Conservation (phyloP, 2,329 filamentous ascomycete species). For the Ophidiomyces ophidiicola region DNA sequence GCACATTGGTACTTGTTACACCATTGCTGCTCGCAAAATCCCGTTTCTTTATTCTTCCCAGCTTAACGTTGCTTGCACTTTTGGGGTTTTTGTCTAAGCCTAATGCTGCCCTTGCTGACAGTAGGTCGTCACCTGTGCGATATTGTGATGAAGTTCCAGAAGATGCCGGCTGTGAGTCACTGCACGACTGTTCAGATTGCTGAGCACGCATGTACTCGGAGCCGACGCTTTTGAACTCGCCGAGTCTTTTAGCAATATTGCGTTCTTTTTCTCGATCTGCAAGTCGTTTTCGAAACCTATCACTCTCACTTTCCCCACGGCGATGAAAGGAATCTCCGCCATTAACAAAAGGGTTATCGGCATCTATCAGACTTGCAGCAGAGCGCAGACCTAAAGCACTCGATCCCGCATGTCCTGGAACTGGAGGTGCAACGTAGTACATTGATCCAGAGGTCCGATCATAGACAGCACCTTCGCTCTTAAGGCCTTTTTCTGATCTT, state of each 20-base stretch:
- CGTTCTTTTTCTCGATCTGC: slow-evolving; percentile 34
- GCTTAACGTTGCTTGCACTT: slow-evolving; percentile 29
- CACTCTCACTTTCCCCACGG: slow-evolving; percentile 31
- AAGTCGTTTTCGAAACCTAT: slow-evolving; percentile 33
- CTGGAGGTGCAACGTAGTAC: slow-evolving; percentile 34
- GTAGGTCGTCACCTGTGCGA: not conserved
- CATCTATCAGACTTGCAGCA: slow-evolving; percentile 33
- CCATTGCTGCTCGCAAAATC: slow-evolving; percentile 26
- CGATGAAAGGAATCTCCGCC: slow-evolving; percentile 24
- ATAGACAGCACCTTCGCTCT: slow-evolving; percentile 24
- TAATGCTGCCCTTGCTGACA: slow-evolving; percentile 14
- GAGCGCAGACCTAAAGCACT: slow-evolving; percentile 17
- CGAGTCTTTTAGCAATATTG: slow-evolving; percentile 34
- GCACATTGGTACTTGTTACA: slow-evolving; percentile 17
- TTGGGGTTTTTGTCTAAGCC: slow-evolving; percentile 21
- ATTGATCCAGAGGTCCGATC: slow-evolving; percentile 32
- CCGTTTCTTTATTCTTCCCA: slow-evolving; percentile 32
- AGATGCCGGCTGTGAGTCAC: slow-evolving; percentile 3
- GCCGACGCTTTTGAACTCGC: slow-evolving; percentile 27
- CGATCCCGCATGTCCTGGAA: slow-evolving; percentile 18
- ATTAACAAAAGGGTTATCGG: slow-evolving; percentile 32
- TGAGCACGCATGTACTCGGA: slow-evolving; percentile 35
- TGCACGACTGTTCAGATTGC: slow-evolving; percentile 15
- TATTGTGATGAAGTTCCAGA: slow-evolving; percentile 5
- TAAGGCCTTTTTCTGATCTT: slow-evolving; percentile 21